Base-by-base conservation (phyloP, 108 stramenopile species). In the Cyclotella sp. region DNA sequence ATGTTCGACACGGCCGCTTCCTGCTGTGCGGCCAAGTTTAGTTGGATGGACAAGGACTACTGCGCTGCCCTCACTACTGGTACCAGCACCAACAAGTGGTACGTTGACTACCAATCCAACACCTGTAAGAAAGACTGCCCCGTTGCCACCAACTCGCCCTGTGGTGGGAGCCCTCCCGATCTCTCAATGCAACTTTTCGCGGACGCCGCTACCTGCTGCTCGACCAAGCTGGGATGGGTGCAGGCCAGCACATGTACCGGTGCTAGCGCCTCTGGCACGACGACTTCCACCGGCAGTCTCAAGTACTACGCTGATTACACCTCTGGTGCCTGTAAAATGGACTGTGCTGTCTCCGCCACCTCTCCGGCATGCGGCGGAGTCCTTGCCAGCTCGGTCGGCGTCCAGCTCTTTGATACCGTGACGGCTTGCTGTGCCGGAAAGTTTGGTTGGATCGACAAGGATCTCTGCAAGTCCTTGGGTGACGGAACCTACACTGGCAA, bases 21-120 rank as follows among this genome's bases (percentile, higher is more conserved):
- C 40, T 68, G 67, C 30, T 68, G 67, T 51, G 18, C 49, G 6
- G 51, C 30, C 12, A 68, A 53, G 22, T 68, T 68, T 9, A 27
- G 34, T 29, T 68, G 49, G 49, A 68, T 68, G 49, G 52, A 53
- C 22, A 22, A 11, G 9, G 30, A 28, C 21, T 19, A 10, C 14
- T 68, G 67, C 53, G 67, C n/a, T 21, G 26, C 67, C 6, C 52
- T 68, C 49, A 68, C 51, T 30, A 53, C 67, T n/a, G 34, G 34
- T 4, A 34, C 52, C 18, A 29, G 9, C 34, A 42, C 67, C 18
- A 53, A 68, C 41, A 42, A 42, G 52, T 68, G 49, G 49, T 68
- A 68, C 52, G 67, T 68, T 5, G 51, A 68, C 41, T 68, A 68
- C 34, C 30, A 14, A 7, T 26, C 49, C 52, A 68, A 68, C 52